Conservation (phyloP, 176 grass and related monocot species). For the Triticum turgidum region DNA sequence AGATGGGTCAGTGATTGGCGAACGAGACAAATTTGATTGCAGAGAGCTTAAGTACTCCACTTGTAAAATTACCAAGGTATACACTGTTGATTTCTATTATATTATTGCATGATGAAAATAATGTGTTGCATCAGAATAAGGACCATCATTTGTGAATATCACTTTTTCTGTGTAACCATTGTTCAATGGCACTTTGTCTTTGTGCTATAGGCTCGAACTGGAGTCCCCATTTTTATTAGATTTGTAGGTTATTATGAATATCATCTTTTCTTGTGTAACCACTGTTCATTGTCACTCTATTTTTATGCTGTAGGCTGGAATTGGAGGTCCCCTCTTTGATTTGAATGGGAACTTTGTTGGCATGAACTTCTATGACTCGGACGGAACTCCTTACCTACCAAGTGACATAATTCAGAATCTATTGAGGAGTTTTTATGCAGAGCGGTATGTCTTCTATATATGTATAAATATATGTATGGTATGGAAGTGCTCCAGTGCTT, state of each 20-base stretch:
- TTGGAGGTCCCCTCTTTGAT: not conserved
- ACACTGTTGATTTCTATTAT: not conserved
- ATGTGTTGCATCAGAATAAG: not conserved
- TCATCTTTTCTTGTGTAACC: not conserved
- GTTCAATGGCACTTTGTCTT: too few species aligned
- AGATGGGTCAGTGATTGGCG: not conserved
- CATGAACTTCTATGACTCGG: not conserved
- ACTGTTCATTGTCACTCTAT: not conserved
- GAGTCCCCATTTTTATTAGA: too few species aligned
- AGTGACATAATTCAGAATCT: not conserved
- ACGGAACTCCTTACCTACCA: not conserved
- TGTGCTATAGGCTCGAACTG: too few species aligned
- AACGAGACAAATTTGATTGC: not conserved
- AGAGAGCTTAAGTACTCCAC: not conserved
- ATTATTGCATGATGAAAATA: not conserved
- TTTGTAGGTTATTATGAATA: not conserved
- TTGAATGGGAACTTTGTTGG: conserved; percentile 5
- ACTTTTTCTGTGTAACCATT: not conserved
- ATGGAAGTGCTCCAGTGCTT: not conserved
- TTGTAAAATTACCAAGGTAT: not conserved
- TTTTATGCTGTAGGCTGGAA: conserved; percentile 7
- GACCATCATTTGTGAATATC: not conserved
- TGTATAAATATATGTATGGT: not conserved
- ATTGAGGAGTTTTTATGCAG: not conserved
- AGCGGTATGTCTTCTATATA: not conserved